Conservation (phyloP, 768 basidiomycete species). For the Pulveroboletus ravenelii region DNA sequence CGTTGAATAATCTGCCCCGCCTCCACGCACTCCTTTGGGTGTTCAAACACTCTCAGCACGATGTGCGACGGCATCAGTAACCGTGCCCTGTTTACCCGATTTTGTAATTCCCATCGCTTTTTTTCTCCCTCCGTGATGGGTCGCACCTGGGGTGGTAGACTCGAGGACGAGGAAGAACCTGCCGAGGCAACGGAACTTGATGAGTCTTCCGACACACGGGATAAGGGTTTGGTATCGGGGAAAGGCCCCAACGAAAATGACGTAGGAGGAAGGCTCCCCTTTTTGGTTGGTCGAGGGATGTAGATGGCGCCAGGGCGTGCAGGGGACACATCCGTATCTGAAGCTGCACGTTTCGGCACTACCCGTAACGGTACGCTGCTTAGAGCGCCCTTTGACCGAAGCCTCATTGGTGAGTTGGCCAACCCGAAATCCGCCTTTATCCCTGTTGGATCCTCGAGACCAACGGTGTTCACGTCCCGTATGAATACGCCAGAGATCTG, state of each 20-base stretch:
- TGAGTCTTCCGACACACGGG: constrained; percentile 25
- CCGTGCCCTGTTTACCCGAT: constrained; percentile 58
- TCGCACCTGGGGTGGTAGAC: constrained; percentile 3
- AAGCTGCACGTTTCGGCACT: constrained; percentile 15
- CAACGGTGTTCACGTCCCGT: constrained; percentile 56
- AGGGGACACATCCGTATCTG: constrained; percentile 18
- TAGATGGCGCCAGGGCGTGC: constrained; percentile 4
- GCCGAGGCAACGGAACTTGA: constrained; percentile 19
- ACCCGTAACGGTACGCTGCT: background rate
- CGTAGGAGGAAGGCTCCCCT: constrained; percentile 10
- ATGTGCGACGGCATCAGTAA: constrained; percentile 54
- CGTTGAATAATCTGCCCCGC: constrained; percentile 38
- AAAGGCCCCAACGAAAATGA: constrained; percentile 10
- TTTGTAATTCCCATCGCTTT: constrained; percentile 55
- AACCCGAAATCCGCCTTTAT: constrained; percentile 6
- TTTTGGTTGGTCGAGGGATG: constrained; percentile 13
- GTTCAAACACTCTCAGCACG: constrained; percentile 59
- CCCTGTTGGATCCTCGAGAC: constrained; percentile 64
- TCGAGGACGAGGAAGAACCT: constrained; percentile 20
- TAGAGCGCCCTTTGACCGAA: constrained; percentile 3
- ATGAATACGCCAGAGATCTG: constrained; percentile 82
- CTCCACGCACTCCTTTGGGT: constrained; percentile 68
- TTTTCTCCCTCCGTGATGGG: constrained; percentile 50
- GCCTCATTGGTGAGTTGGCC: constrained; percentile 3
- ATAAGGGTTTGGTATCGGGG: constrained; percentile 7